Evolutionary conservation across 2,329 filamentous ascomycete genomes (phyloP), one percentile per base, ranked within the genome.

Genomic region (Sporothrix pseudoabietina): DNA sequence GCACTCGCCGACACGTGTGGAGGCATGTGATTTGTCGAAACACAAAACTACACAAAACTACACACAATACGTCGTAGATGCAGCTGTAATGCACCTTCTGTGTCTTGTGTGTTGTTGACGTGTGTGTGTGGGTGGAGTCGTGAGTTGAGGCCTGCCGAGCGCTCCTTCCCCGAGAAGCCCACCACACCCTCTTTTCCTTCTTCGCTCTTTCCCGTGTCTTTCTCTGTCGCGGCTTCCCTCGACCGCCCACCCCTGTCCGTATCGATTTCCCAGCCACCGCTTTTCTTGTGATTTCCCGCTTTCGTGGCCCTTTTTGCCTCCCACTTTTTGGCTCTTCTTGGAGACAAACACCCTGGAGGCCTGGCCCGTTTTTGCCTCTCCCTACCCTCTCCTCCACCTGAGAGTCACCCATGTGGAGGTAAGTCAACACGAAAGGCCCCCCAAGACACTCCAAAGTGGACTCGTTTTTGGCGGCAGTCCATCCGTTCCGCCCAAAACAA

Each of bases 191-290:
- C 44, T 52, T 66, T 63, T 32, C 16, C 55, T 59, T 10, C 5
- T 14, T 32, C 6, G 30, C 35, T 22, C 52, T 55, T 30, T 26
- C 52, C 52, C 52, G 30, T 32, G 9, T 32, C 55, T 35, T 5
- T 22, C 26, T 30, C 55, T 9, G 22, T 59, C 55, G 14, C 26
- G 6, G 54, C 57, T 41, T 44, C 26, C 59, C 41, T 19, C 59
- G 2, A 44, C 52, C 69, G 22, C 47, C 26, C 54, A 16, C 49
- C 14, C 47, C 71, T 49, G 16, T 39, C 35, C 16, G 52, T 22
- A 16, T 52, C 26, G 54, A 35, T 59, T 63, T 69, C 66, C 73
- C 73, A 74, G 73, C 73, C 73, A 74, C 73, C 73, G 71, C 73
- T 63, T 63, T 73, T 74, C 57, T 26, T 44, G 9, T 14, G 39